phyloP scores from a whole-genome alignment of 176 grass and related monocot species.

The Carex cristatella region DNA sequence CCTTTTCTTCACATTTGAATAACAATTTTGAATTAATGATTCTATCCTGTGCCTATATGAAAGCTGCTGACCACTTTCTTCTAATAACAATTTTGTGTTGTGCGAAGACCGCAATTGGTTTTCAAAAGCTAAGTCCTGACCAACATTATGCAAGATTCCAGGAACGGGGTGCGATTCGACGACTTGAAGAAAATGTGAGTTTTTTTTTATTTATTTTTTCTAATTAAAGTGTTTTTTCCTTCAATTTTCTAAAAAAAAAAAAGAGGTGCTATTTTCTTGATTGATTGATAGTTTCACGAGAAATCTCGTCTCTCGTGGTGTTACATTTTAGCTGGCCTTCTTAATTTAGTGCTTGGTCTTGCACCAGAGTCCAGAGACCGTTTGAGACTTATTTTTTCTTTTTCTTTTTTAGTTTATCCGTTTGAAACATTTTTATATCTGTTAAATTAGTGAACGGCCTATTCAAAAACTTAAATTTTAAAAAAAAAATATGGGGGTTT shows the following conservation, averaged over 20 bases:
- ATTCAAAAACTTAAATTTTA: background rate
- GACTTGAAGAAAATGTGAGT: conserved; percentile 20
- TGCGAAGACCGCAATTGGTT: background rate
- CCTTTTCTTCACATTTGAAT: background rate
- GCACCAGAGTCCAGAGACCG: background rate
- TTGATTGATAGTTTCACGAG: background rate
- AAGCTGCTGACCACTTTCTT: background rate
- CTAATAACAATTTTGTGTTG: conserved; percentile 19
- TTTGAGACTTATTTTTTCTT: background rate
- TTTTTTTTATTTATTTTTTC: background rate
- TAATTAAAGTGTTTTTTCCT: background rate
- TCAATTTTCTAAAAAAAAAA: background rate
- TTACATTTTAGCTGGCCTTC: background rate
- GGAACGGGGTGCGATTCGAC: conserved; percentile 11
- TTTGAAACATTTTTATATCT: background rate
- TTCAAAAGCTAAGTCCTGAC: conserved; percentile 18
- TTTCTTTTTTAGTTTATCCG: no score
- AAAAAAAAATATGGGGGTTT: background rate
- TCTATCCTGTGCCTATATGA: conserved; percentile 1
- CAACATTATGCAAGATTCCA: conserved; percentile 23
- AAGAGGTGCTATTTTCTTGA: background rate
- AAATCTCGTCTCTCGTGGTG: background rate
- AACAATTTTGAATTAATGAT: background rate
- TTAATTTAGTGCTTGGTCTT: conserved; percentile 3
- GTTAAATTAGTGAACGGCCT: background rate